Evolutionary conservation across 306 rosid genomes (phyloP), one percentile per base, ranked within the genome.

Genomic region (Fragaria ananassa): DNA sequence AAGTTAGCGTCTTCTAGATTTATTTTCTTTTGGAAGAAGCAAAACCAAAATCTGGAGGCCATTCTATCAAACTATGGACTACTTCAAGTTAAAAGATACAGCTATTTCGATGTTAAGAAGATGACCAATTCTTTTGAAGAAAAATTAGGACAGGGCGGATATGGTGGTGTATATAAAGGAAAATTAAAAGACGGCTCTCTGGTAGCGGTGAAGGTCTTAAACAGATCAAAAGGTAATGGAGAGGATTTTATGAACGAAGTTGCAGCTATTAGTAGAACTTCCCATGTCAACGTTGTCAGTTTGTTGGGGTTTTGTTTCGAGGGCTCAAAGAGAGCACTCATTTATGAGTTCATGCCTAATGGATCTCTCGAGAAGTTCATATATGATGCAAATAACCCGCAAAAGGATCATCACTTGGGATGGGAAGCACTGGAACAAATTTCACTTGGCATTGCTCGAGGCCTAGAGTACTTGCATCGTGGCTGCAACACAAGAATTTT

Each of bases 311-410:
- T 41, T 18, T 79, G 85, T 41, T 78, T 63, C 7, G 83, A 80
- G 8, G 77, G 73, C 29, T 71, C 82, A 2, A 8, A 78, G 15
- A 68, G 50, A 47, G 84, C 82, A 0, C 42, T 86, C 42, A 10
- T 86, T 10, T 86, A 86, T 34, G 84, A 86, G 5, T 86, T 64
- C 13, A 79, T 86, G 87, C 37, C 84, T 37, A 83, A 86, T 79
- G 87, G 86, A 15, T 86, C 90, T 1, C 84, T 83, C 6, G 87
- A 86, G 50, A 86, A 83, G 81, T 81, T 81, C 17, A 79, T 86
- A 39, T 81, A 60, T 63, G 82, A 81, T 56, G 35, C 74, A 8
- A 31, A 72, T 23, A 21, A 54, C 18, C 25, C 54, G 0, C 23
- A 45, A 2, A 29, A 27, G 1, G 54, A 18, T 54, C 18, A 12